These are phyloP conservation scores for Leptosphaerulina australis DNA, from an alignment of 2,329 filamentous ascomycete genomes.

Conservation along the genomic window DNA sequence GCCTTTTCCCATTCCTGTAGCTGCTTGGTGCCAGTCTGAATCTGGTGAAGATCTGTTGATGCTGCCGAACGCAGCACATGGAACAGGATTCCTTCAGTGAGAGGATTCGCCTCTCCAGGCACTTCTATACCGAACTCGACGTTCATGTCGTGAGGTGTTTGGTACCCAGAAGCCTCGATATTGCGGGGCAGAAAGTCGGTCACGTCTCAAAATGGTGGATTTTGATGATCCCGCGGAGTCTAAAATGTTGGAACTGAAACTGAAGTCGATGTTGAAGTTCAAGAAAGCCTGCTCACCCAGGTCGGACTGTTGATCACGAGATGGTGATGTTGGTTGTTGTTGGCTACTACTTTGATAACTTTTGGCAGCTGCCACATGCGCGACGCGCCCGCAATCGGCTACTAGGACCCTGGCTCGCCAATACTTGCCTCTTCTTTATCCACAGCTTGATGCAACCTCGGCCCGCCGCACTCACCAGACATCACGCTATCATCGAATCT, in stretches of 20 bases:
- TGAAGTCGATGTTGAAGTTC: too few relatives aligned
- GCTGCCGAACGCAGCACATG: conserved; percentile 57
- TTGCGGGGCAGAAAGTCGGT: conserved; percentile 17
- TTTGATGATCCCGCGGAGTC: too few relatives aligned
- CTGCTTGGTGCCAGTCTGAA: conserved; percentile 60
- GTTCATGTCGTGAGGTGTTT: conserved; percentile 34
- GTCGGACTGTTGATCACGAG: not conserved
- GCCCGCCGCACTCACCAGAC: conserved; percentile 27
- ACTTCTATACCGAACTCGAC: conserved; percentile 67
- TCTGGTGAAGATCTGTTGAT: conserved; percentile 55
- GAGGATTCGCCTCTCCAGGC: conserved; percentile 74
- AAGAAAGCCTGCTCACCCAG: conserved; percentile 41
- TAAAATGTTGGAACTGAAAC: too few relatives aligned
- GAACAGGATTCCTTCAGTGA: conserved; percentile 56
- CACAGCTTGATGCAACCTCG: conserved; percentile 31
- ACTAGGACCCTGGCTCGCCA: conserved; percentile 15
- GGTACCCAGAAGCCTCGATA: too few relatives aligned
- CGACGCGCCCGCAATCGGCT: conserved; percentile 1
- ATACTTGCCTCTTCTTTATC: conserved; percentile 4
- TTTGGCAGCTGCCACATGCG: not conserved
- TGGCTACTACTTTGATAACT: not conserved
- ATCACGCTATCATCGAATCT: conserved; percentile 19
- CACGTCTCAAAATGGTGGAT: too few relatives aligned
- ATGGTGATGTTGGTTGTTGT: not conserved
- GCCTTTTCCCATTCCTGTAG: conserved; percentile 58